Conservation (phyloP, 1,139 yeast genomes). For the Yamadazyma triangularis region DNA sequence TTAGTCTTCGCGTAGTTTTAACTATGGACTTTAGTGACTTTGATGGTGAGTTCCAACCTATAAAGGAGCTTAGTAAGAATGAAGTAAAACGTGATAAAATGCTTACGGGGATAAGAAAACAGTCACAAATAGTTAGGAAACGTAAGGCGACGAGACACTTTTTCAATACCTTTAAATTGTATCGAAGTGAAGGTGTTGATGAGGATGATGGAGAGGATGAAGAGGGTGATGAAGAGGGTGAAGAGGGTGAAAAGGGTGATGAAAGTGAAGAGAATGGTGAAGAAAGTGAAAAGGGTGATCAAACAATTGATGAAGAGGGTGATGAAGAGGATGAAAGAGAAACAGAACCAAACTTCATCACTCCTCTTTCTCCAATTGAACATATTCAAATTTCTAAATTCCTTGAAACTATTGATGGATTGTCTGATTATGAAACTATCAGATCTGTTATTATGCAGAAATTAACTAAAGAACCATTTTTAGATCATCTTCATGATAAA, state of each 20-base stretch:
- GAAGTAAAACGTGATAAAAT: conserved; percentile 5
- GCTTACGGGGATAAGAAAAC: conserved; percentile 3
- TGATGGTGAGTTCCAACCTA: conserved; percentile 7
- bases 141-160: not conserved
- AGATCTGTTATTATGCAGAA: not conserved
- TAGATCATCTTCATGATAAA: conserved; percentile 1
- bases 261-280: not conserved
- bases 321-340: conserved; percentile 1
- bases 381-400: no score
- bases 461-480: not conserved
- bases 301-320: not conserved
- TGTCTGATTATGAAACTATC: no score
- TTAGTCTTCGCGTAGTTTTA: no score
- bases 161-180: not conserved
- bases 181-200: not conserved
- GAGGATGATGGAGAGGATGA: conserved; percentile 2
- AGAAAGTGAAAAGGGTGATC: conserved; percentile 2
- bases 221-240: not conserved
- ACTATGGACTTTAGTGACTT: conserved; percentile 1
- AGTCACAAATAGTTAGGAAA: not conserved
- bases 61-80: conserved; percentile 4
- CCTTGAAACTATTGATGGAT: no score
- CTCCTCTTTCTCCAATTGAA: no score
- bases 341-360: conserved; percentile 3
- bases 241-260: not conserved